A percentile compares a stretch with the other conserved stretches of the same genome.
These are phyloP conservation scores for Rhodamnia rubescens DNA, from an alignment of 345 rosid genomes.

Conservation along the genomic window DNA sequence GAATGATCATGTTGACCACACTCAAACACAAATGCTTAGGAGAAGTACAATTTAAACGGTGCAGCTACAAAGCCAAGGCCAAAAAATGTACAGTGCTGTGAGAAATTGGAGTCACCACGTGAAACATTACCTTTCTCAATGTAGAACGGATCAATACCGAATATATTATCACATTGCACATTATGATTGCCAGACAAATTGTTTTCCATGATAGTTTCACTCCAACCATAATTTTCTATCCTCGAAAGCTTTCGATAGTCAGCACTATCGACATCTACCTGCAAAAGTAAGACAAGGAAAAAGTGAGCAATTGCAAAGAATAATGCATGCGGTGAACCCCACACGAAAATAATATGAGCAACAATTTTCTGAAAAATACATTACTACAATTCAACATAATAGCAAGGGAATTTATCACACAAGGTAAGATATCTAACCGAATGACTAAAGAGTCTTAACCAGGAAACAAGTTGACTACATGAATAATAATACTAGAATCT, in stretches of 20 bases:
- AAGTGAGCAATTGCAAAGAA: not conserved
- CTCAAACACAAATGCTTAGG: not conserved
- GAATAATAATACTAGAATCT: not conserved
- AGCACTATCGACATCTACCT: conserved; percentile 25
- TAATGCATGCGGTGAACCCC: not conserved
- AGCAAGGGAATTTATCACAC: not conserved
- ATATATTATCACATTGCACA: conserved; percentile 35
- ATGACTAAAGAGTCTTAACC: not conserved
- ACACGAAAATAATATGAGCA: not conserved
- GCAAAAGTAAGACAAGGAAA: conserved; percentile 1
- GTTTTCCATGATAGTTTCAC: conserved; percentile 26
- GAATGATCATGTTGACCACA: not conserved
- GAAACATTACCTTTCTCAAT: conserved; percentile 52
- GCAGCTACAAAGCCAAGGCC: not conserved
- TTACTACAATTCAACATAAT: not conserved
- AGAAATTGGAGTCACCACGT: not conserved
- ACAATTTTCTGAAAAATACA: not conserved
- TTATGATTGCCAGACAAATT: conserved; percentile 20
- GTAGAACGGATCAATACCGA: conserved; percentile 73
- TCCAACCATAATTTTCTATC: conserved; percentile 84
- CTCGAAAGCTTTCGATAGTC: conserved; percentile 25
- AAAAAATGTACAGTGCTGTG: not conserved
- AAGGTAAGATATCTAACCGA: not conserved
- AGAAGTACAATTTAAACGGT: not conserved
- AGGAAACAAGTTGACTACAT: not conserved